phyloP scores from a whole-genome alignment of 768 basidiomycete genomes.

The Zangia roseola region DNA sequence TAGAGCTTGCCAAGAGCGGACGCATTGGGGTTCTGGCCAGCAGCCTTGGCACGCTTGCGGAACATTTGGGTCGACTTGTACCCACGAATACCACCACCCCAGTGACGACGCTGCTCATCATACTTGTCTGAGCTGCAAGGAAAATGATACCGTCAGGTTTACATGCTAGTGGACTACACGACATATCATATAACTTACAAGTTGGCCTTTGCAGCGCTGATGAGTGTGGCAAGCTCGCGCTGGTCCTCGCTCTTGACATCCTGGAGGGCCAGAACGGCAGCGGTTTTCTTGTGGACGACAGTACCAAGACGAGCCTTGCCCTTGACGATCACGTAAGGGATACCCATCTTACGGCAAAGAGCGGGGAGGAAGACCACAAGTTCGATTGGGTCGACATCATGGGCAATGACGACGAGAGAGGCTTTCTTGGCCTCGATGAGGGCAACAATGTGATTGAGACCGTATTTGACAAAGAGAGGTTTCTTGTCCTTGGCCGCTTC shows the following conservation, averaged over 20 bases:
- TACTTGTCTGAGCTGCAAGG: slow-evolving; percentile 78
- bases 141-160: slow-evolving; percentile 1
- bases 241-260: slow-evolving; percentile 95
- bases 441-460: slow-evolving; percentile 94
- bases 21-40: slow-evolving; percentile 63
- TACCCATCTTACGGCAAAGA: slow-evolving; percentile 99
- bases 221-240: slow-evolving; percentile 87
- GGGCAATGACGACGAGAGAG: slow-evolving; percentile 90
- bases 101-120: slow-evolving; percentile 86
- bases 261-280: slow-evolving; percentile 86
- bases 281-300: slow-evolving; percentile 98
- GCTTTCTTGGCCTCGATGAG: slow-evolving; percentile 98
- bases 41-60: slow-evolving; percentile 90
- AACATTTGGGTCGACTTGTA: slow-evolving; percentile 94
- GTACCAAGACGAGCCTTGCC: slow-evolving; percentile 98
- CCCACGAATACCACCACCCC: slow-evolving; percentile 96
- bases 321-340: slow-evolving; percentile 98
- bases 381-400: slow-evolving; percentile 99
- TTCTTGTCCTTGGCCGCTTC: slow-evolving; percentile 83
- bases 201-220: slow-evolving; percentile 95
- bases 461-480: slow-evolving; percentile 93
- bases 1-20: slow-evolving; percentile 66
- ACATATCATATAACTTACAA: slow-evolving; percentile 58
- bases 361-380: slow-evolving; percentile 98
- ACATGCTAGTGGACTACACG: neutral